Percentiles rank a stretch among this genome's conserved stretches.
Evolutionary conservation across 257 asterid genomes (phyloP).

Genomic region (Penstemon newberryi): DNA sequence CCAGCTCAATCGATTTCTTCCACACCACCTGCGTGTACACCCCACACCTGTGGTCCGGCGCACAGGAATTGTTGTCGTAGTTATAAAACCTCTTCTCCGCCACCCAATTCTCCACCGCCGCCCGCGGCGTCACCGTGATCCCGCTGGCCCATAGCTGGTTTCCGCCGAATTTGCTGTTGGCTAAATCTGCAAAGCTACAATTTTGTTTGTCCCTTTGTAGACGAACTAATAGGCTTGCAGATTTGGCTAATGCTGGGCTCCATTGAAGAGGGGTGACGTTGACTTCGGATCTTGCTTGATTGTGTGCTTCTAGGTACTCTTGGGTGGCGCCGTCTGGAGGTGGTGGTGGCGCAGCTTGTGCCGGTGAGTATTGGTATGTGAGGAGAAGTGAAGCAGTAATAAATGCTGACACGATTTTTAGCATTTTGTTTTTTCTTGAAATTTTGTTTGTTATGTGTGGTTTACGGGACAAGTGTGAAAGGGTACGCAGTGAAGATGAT

Average conservation of each 20-base stretch:
- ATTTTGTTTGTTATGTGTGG: too few species aligned
- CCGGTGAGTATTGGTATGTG: conserved; percentile 31
- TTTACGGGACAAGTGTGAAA: too few species aligned
- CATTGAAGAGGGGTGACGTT: conserved; percentile 73
- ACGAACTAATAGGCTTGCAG: conserved; percentile 65
- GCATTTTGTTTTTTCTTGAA: conserved; percentile 7
- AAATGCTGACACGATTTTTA: conserved; percentile 27
- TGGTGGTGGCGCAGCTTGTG: conserved; percentile 28
- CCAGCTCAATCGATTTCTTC: conserved; percentile 66
- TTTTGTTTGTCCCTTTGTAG: conserved; percentile 64
- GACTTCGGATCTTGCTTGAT: conserved; percentile 68
- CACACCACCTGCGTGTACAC: conserved; percentile 96
- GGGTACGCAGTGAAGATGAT: too few species aligned
- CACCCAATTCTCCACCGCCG: conserved; percentile 74
- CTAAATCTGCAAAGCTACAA: conserved; percentile 68
- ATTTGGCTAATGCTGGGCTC: conserved; percentile 62
- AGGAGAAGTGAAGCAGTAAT: conserved; percentile 28
- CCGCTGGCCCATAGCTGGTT: conserved; percentile 84
- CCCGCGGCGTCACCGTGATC: conserved; percentile 38
- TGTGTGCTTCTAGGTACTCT: conserved; percentile 68
- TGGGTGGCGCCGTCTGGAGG: conserved; percentile 27
- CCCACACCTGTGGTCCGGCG: conserved; percentile 57
- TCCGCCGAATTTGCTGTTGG: conserved; percentile 60
- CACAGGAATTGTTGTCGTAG: conserved; percentile 65
- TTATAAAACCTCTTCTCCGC: conserved; percentile 69